Evolutionary conservation across 768 basidiomycete genomes (phyloP).

Genomic region (Psilocybe cyanescens): DNA sequence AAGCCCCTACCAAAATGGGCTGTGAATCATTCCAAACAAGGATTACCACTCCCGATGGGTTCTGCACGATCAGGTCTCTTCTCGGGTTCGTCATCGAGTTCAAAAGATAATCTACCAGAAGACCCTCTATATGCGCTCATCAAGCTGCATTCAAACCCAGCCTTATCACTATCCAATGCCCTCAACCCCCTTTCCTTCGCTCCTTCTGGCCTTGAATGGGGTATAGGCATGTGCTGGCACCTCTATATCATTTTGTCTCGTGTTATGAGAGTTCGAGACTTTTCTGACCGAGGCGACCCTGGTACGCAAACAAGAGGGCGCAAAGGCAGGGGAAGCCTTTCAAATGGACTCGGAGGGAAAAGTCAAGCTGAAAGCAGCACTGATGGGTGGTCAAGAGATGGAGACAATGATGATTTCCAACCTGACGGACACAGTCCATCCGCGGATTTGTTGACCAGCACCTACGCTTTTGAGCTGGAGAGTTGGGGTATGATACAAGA

Average conservation of each 20-base stretch:
- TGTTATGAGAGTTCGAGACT: conserved; percentile 83
- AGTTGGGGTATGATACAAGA: conserved; percentile 79
- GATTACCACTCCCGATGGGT: conserved; percentile 11
- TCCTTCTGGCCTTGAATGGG: conserved; percentile 76
- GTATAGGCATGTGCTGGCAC: conserved; percentile 81
- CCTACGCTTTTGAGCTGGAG: conserved; percentile 90
- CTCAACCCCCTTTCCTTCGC: conserved; percentile 78
- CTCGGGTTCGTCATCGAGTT: conserved; percentile 33
- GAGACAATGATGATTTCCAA: conserved; percentile 34
- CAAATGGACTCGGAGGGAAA: conserved; percentile 25
- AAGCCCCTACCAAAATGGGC: conserved; percentile 64
- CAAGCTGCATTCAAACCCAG: conserved; percentile 73
- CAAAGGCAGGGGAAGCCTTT: conserved; percentile 18
- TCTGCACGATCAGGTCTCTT: conserved; percentile 30
- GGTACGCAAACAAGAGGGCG: conserved; percentile 28
- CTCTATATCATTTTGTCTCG: conserved; percentile 86
- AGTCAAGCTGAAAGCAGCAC: conserved; percentile 18
- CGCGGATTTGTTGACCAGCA: conserved; percentile 82
- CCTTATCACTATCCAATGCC: conserved; percentile 67
- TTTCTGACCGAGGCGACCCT: conserved; percentile 75
- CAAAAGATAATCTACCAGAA: conserved; percentile 26
- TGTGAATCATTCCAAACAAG: conserved; percentile 33
- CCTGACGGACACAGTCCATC: conserved; percentile 81
- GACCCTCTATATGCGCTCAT: conserved; percentile 88
- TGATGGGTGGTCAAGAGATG: conserved; percentile 40